Evolutionary conservation across 2,329 filamentous ascomycete genomes (phyloP).

Genomic region (Aspergillus ruber): DNA sequence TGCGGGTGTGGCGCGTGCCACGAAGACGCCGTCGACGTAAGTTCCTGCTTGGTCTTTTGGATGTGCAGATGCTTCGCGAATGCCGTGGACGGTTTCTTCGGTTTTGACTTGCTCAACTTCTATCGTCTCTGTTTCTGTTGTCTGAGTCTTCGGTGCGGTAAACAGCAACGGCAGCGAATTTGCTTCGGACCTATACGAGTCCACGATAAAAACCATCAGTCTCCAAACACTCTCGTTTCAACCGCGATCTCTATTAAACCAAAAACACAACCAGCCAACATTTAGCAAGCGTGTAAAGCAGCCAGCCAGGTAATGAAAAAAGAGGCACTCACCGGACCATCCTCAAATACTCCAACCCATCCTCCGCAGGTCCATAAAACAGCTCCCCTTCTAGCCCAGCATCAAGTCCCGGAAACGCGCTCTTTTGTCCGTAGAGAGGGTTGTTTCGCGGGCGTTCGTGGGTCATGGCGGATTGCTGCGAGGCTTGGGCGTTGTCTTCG

Average conservation of each 20-base stretch:
- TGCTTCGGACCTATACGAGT: conserved; percentile 61
- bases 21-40: conserved; percentile 74
- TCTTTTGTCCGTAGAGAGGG: conserved; percentile 63
- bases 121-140: conserved; percentile 1
- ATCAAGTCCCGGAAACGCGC: conserved; percentile 61
- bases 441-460: conserved; percentile 46
- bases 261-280: conserved; percentile 1
- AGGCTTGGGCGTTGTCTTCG: conserved; percentile 14
- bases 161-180: conserved; percentile 65
- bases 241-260: not conserved
- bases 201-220: conserved; percentile 7
- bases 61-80: conserved; percentile 26
- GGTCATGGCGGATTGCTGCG: conserved; percentile 6
- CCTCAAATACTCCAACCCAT: conserved; percentile 64
- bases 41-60: conserved; percentile 51
- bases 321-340: conserved; percentile 58
- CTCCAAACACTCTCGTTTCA: not conserved
- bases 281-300: conserved; percentile 16
- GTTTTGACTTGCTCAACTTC: conserved; percentile 1
- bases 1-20: conserved; percentile 48
- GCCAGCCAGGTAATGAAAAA: conserved; percentile 22
- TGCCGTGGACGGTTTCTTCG: not conserved
- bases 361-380: conserved; percentile 61
- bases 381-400: conserved; percentile 46
- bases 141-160: conserved; percentile 49